These are phyloP conservation scores for Blastobotrys parvus DNA, from an alignment of 805 yeast genomes.

Conservation along the genomic window DNA sequence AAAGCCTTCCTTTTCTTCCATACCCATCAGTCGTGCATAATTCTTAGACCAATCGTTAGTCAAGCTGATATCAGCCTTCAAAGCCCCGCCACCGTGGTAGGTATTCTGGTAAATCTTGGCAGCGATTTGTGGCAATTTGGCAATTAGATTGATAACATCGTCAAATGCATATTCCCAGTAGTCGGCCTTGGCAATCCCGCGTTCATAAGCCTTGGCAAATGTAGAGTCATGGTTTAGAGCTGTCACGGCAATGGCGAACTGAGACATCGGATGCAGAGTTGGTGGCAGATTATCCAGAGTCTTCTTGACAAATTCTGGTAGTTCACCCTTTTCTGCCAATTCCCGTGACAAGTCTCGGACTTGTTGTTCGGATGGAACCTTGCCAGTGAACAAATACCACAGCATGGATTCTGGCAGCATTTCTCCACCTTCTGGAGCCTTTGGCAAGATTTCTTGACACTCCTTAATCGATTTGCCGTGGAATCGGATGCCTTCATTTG, in stretches of 20 bases:
- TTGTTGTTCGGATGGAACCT: constrained; percentile 67
- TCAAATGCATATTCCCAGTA: constrained; percentile 81
- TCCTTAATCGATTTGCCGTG: constrained; percentile 70
- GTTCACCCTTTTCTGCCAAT: constrained; percentile 66
- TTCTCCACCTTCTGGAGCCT: constrained; percentile 39
- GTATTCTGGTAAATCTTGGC: constrained; percentile 78
- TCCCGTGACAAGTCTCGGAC: constrained; percentile 64
- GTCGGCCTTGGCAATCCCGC: constrained; percentile 70
- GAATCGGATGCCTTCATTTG: constrained; percentile 68
- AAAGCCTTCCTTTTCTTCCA: constrained; percentile 56
- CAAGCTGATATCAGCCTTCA: constrained; percentile 28
- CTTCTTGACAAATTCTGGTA: constrained; percentile 71
- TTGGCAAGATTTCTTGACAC: constrained; percentile 58
- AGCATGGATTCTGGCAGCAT: constrained; percentile 73
- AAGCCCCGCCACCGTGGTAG: constrained; percentile 69
- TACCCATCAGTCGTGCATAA: constrained; percentile 55
- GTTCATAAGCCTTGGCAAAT: constrained; percentile 77
- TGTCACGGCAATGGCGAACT: constrained; percentile 72
- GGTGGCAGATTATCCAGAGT: constrained; percentile 68
- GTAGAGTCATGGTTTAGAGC: constrained; percentile 78
- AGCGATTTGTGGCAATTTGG: constrained; percentile 75
- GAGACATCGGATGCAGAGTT: constrained; percentile 83
- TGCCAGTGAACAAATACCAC: constrained; percentile 79
- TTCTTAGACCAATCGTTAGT: constrained; percentile 55
- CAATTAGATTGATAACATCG: constrained; percentile 71